Base-by-base conservation (phyloP, 2,329 filamentous ascomycete genomes). In the Colletotrichum eremochloae region DNA sequence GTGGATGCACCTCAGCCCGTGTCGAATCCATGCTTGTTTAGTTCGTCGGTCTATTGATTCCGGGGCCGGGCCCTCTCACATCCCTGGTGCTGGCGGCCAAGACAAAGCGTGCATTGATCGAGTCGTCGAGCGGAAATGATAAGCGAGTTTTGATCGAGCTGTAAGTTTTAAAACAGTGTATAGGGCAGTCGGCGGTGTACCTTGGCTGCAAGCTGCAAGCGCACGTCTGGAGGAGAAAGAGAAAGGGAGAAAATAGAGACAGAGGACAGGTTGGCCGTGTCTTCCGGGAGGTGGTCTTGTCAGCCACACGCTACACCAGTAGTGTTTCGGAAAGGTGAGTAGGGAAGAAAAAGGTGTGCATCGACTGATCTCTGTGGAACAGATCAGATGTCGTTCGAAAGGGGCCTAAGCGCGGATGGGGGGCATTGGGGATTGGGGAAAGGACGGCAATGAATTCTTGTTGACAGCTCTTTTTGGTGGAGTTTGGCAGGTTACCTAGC, bases 1-100 rank as follows among this genome's bases (percentile, higher is more conserved):
- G 56, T 55, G 58, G 71, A 50, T 71, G 57, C 40, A 63, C 68
- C 29, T 73, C 68, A 68, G 62, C 57, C 50, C 50, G 62, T 38
- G 62, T 71, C 44, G 71, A 73, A 56, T 72, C 68, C 71, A 73
- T 73, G 44, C 61, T 63, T 70, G 66, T 62, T 63, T 71, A 57
- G 62, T 67, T 71, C n/a, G 68, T 73, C 44, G 67, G 40, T 73
- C 50, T 71, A 53, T 67, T 55, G 68, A 53, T 62, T 67, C 36
- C 33, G 20, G 29, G 50, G 36, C 36, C 57, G 36, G 64, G 42
- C 58, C 52, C 52, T 72, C 66, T 73, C 46, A 73, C 68, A 72
- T 73, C 68, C 71, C 68, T 72, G 53, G 44, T 63, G 50, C 61
- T 63, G 9, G 67, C 64, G 46, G 68, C 18, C 48, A 64, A 55